phyloP scores from a whole-genome alignment of 192 early-diverging fungal species.

The Backusella australiensis region DNA sequence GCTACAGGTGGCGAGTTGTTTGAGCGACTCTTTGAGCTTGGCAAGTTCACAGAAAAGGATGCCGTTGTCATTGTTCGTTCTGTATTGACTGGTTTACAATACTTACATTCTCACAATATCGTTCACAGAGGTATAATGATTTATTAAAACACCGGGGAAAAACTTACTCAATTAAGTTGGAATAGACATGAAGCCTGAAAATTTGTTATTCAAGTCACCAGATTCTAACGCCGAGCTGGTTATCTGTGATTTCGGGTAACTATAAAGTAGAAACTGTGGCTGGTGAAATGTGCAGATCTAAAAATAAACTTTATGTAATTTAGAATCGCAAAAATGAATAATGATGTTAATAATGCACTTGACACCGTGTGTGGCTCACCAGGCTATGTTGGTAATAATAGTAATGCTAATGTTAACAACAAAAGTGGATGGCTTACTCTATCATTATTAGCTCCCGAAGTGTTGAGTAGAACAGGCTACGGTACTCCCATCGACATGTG shows the following conservation, averaged over 20 bases:
- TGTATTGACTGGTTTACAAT: constrained; percentile 73
- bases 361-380: constrained; percentile 86
- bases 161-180: background rate
- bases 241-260: constrained; percentile 81
- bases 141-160: background rate
- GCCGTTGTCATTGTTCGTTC: constrained; percentile 73
- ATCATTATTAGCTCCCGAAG: constrained; percentile 63
- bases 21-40: constrained; percentile 74
- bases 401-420: background rate
- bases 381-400: constrained; percentile 58
- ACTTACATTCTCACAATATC: constrained; percentile 84
- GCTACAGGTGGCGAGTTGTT: constrained; percentile 89
- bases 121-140: constrained; percentile 69
- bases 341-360: constrained; percentile 55
- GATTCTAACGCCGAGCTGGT: constrained; percentile 67
- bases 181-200: constrained; percentile 82
- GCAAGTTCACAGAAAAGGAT: constrained; percentile 80
- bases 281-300: background rate
- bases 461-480: constrained; percentile 79
- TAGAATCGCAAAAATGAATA: constrained; percentile 67
- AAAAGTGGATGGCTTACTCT: background rate
- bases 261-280: background rate
- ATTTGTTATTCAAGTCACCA: constrained; percentile 73
- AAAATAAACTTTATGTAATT: background rate
- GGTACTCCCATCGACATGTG: constrained; percentile 93